A percentile compares a stretch with the other conserved stretches of the same genome.
Conservation (phyloP, 2,329 filamentous ascomycete genomes). For the Cercospora sp. region DNA sequence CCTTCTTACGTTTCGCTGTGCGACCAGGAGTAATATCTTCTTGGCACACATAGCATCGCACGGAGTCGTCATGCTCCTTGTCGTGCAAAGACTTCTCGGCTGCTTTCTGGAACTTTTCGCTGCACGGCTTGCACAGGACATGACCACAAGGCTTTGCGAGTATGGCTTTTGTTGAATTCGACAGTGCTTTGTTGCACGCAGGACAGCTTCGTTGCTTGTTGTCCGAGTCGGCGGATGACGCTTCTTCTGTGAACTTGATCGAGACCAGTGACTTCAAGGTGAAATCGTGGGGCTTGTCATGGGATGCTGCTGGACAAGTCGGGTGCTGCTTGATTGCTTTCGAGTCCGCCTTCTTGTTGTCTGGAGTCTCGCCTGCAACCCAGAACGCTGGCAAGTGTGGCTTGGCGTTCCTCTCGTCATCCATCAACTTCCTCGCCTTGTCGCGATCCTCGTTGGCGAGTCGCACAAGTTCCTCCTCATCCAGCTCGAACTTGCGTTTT, state of each 20-base stretch:
- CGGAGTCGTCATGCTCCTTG: slow-evolving; percentile 53
- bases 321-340: slow-evolving; percentile 61
- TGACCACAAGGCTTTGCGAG: slow-evolving; percentile 88
- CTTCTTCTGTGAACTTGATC: slow-evolving; percentile 75
- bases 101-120: slow-evolving; percentile 76
- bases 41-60: slow-evolving; percentile 83
- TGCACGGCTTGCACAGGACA: slow-evolving; percentile 82
- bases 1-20: slow-evolving; percentile 34
- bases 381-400: slow-evolving; percentile 84
- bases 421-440: slow-evolving; percentile 67
- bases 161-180: slow-evolving; percentile 79
- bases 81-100: slow-evolving; percentile 60
- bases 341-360: slow-evolving; percentile 49
- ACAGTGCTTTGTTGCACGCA: slow-evolving; percentile 78
- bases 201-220: slow-evolving; percentile 67
- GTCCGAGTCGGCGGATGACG: slow-evolving; percentile 44
- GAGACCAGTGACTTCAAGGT: slow-evolving; percentile 76
- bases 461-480: slow-evolving; percentile 71
- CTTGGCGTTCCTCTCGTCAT: slow-evolving; percentile 63
- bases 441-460: slow-evolving; percentile 69
- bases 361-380: slow-evolving; percentile 81
- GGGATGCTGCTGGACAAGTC: slow-evolving; percentile 69
- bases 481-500: slow-evolving; percentile 77
- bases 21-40: slow-evolving; percentile 61
- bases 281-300: slow-evolving; percentile 68